phyloP scores from a whole-genome alignment of 148 eudicot genomes.

The Amaranthus hypochondriacus region DNA sequence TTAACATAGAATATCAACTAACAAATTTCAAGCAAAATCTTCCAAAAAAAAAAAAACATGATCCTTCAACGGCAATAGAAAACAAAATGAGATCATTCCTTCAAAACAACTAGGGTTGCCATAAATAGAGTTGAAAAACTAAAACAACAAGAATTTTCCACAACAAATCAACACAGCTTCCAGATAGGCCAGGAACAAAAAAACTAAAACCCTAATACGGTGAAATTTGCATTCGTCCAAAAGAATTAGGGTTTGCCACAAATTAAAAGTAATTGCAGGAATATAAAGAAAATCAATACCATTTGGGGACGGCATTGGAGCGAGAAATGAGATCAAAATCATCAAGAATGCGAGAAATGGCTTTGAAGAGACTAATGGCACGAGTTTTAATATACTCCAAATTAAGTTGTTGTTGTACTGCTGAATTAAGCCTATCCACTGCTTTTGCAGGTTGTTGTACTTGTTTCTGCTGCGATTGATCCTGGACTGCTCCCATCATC shows the following conservation, averaged over 20 bases:
- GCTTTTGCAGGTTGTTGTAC: conserved; percentile 30
- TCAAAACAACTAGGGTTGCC: no score
- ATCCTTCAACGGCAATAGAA: no score
- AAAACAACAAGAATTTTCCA: neutral
- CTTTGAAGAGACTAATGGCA: conserved; percentile 65
- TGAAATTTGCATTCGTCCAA: no score
- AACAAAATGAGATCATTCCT: no score
- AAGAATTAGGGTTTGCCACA: conserved; percentile 8
- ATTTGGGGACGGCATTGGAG: conserved; percentile 68
- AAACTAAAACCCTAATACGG: no score
- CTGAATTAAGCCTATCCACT: conserved; percentile 63
- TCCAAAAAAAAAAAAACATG: no score
- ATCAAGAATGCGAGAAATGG: conserved; percentile 83
- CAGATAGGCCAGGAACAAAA: no score
- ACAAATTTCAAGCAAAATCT: no score
- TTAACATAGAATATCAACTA: no score
- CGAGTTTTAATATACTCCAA: conserved; percentile 80
- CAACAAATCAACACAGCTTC: neutral
- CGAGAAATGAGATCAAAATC: conserved; percentile 65
- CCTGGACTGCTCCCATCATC: conserved; percentile 3
- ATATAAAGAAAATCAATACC: conserved; percentile 30
- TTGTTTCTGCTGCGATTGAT: conserved; percentile 22
- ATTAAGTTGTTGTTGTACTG: conserved; percentile 75
- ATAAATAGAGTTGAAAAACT: no score
- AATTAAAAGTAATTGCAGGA: neutral